A percentile compares a stretch with the other conserved stretches of the same genome.
Conservation (phyloP, 192 early-diverging fungal species). For the Podila horticola region DNA sequence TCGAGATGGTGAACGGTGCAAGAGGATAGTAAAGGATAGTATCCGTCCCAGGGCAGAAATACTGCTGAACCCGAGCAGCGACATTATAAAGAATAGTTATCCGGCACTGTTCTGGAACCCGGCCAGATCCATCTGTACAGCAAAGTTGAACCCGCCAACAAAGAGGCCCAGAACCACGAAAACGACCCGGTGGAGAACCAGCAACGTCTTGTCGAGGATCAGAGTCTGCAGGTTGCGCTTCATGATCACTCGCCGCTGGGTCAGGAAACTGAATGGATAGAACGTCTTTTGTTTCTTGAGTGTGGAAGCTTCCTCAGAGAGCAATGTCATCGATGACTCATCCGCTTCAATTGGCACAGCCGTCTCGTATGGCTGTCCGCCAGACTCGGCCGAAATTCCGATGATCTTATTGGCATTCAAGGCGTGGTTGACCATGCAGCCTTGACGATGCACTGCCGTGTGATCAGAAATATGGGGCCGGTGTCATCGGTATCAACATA, state of each 20-base stretch:
- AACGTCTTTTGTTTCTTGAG: slow-evolving; percentile 5
- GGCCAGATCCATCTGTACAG: slow-evolving; percentile 60
- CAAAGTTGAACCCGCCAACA: slow-evolving; percentile 74
- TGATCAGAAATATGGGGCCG: background rate
- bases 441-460: background rate
- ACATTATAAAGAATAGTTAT: slow-evolving; percentile 72
- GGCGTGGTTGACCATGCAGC: too few species aligned
- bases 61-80: slow-evolving; percentile 74
- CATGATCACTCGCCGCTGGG: slow-evolving; percentile 57
- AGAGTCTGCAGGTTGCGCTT: slow-evolving; percentile 56
- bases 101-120: slow-evolving; percentile 85
- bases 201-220: slow-evolving; percentile 48
- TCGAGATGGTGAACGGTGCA: slow-evolving; percentile 61
- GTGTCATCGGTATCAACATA: background rate
- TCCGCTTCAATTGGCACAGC: slow-evolving; percentile 4
- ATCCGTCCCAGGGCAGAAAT: slow-evolving; percentile 69
- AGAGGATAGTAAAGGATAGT: slow-evolving; percentile 61
- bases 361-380: slow-evolving; percentile 3
- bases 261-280: slow-evolving; percentile 58
- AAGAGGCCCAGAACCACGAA: slow-evolving; percentile 66
- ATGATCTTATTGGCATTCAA: background rate
- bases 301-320: background rate
- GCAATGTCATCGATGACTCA: slow-evolving; percentile 1
- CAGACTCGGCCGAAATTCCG: background rate
- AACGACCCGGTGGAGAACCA: slow-evolving; percentile 66